Conservation (phyloP, 768 basidiomycete genomes). For the Psilocybe sp. region DNA sequence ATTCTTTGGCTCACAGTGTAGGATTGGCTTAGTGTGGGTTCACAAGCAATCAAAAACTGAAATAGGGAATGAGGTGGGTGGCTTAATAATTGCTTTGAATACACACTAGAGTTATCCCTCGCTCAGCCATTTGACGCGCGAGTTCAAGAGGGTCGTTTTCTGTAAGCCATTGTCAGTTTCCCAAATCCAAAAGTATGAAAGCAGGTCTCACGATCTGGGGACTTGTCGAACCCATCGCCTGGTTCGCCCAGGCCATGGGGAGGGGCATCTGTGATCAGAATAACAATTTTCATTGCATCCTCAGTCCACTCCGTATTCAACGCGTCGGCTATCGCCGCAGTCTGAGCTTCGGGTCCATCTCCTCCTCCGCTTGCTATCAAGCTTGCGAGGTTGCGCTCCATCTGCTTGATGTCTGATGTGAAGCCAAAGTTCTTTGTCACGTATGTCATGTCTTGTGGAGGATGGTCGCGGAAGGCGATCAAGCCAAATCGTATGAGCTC, state of each 20-base stretch:
- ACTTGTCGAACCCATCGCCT: slow-evolving; percentile 39
- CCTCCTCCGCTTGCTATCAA: slow-evolving; percentile 42
- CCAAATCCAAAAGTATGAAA: not conserved
- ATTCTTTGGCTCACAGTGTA: not conserved
- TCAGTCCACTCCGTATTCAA: slow-evolving; percentile 48
- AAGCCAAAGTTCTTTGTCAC: slow-evolving; percentile 50
- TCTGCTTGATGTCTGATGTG: slow-evolving; percentile 40
- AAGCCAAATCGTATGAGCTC: slow-evolving; percentile 46
- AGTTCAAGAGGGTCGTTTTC: slow-evolving; percentile 29
- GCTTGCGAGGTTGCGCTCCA: slow-evolving; percentile 41
- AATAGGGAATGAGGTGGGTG: not conserved
- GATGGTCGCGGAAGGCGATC: slow-evolving; percentile 56
- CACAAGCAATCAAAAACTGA: slow-evolving; percentile 59
- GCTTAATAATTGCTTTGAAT: not conserved
- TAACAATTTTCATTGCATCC: slow-evolving; percentile 48
- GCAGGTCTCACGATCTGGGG: slow-evolving; percentile 25
- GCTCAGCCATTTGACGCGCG: slow-evolving; percentile 42
- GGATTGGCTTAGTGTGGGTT: slow-evolving; percentile 32
- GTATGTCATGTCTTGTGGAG: slow-evolving; percentile 52
- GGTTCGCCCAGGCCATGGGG: slow-evolving; percentile 57
- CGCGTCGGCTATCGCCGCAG: slow-evolving; percentile 48
- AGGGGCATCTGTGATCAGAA: slow-evolving; percentile 57
- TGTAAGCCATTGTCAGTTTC: slow-evolving; percentile 3
- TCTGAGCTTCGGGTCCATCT: slow-evolving; percentile 59
- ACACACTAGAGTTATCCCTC: slow-evolving; percentile 50